These are phyloP conservation scores for Teratosphaeria destructans DNA, from an alignment of 2,329 filamentous ascomycete species.

Conservation along the genomic window DNA sequence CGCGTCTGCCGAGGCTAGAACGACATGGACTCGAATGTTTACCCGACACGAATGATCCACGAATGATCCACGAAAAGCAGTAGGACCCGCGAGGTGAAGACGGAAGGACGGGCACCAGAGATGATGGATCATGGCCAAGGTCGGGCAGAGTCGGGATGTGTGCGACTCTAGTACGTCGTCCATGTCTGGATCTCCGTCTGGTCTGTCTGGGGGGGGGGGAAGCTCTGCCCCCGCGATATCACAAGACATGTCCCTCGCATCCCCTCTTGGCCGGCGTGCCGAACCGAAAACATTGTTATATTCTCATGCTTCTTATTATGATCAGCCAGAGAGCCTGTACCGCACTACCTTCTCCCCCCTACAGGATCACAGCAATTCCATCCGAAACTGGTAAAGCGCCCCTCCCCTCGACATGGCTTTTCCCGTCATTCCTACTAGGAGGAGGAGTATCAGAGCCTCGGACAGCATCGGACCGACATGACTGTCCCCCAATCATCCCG, in stretches of 20 bases:
- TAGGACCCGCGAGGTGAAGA: too few relatives aligned
- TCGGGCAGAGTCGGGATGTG: neutral
- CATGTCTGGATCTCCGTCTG: neutral
- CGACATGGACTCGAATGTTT: too few relatives aligned
- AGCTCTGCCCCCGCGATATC: neutral
- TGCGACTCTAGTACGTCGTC: too few relatives aligned
- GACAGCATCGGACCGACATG: neutral
- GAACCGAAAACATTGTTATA: neutral
- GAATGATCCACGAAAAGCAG: neutral
- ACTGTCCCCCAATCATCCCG: too few relatives aligned
- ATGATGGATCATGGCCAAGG: neutral
- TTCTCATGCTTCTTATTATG: too few relatives aligned
- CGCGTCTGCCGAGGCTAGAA: neutral
- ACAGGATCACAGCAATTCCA: neutral
- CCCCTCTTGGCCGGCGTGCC: neutral
- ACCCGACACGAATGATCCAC: neutral
- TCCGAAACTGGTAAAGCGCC: neutral
- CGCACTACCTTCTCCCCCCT: too few relatives aligned
- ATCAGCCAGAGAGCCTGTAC: too few relatives aligned
- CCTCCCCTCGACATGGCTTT: neutral
- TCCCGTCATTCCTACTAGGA: neutral
- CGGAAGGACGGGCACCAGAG: too few relatives aligned
- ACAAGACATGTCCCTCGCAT: neutral
- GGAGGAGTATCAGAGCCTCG: neutral
- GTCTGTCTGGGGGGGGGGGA: neutral